Evolutionary conservation across 768 basidiomycete species (phyloP).

Genomic region (Agrocybe chaxingu): DNA sequence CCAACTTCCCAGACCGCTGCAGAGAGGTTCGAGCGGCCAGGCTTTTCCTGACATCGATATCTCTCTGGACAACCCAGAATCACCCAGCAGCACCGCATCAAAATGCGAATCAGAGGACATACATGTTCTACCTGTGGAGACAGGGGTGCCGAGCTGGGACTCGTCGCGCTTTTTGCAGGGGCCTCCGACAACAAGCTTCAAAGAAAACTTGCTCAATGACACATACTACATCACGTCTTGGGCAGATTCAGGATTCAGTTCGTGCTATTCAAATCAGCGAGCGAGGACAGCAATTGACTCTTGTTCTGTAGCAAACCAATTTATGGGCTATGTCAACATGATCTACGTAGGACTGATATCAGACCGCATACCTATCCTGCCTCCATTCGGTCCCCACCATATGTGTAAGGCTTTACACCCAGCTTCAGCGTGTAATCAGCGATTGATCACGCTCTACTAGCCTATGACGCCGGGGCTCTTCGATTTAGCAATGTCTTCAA

Average conservation of each 20-base stretch:
- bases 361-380: constrained; percentile 43
- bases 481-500: constrained; percentile 44
- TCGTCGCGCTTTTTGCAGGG: constrained; percentile 11
- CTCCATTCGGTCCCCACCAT: constrained; percentile 43
- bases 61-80: no score
- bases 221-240: constrained; percentile 54
- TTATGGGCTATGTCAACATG: constrained; percentile 39
- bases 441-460: constrained; percentile 13
- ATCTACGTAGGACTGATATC: constrained; percentile 44
- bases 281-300: no score
- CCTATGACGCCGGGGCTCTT: constrained; percentile 25
- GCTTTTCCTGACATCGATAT: no score
- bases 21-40: no score
- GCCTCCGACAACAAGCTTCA: constrained; percentile 14
- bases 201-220: constrained; percentile 36
- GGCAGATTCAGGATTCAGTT: constrained; percentile 55
- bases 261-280: constrained; percentile 9
- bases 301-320: constrained; percentile 27
- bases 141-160: neutral
- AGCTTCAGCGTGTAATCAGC: neutral
- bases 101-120: no score
- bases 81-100: no score
- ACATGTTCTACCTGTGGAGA: no score
- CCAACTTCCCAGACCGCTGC: no score
- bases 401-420: constrained; percentile 24